Evolutionary conservation across 495 filamentous ascomycete species (phyloP), one percentile per base, ranked within the genome.

Genomic region (Achaetomiella virescens): DNA sequence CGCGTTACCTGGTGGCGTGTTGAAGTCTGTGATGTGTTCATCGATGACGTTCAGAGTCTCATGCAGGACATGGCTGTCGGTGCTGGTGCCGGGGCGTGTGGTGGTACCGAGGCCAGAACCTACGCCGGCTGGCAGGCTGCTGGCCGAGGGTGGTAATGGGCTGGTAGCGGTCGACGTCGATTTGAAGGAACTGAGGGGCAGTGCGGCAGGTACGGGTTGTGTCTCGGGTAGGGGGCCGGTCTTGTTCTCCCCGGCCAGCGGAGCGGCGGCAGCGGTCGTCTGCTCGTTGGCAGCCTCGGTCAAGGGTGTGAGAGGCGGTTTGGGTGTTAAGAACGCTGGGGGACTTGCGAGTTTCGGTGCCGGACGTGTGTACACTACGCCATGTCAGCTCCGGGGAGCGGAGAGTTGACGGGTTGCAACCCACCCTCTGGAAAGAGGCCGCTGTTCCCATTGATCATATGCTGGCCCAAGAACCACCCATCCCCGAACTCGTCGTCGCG

Each of bases 401-500:
- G 11, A 6, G 33, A 24, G 11, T n/a, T 12, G 27, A n/a, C n/a
- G n/a, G 46, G 20, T 17, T 38, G 48, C 24, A 37, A 64, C 80
- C 57, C 74, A 95, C 91, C 88, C 79, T 91, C 90, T 15, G 91
- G 91, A 68, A 97, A 96, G 31, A 97, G 80, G 42, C 91, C 91
- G 44, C 79, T 92, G 58, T 83, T 83, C 33, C 81, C 84, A 63
- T 85, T 90, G 46, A 78, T 73, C 59, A 86, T 57, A 69, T 96
- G 89, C 66, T 85, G 84, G 25, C 95, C 95, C 60, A 96, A 71
- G 73, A 89, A 99, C 95, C 95, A 99, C 51, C 93, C 95, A 75
- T 99, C 95, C 48, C 88, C 88, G 70, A 97, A 99, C 62, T 96
- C 95, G 68, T 97, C 92, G 70, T 97, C 92, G 48, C 95, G 82